Evolutionary conservation across 257 asterid genomes (phyloP).

Genomic region (Fraxinus americana): DNA sequence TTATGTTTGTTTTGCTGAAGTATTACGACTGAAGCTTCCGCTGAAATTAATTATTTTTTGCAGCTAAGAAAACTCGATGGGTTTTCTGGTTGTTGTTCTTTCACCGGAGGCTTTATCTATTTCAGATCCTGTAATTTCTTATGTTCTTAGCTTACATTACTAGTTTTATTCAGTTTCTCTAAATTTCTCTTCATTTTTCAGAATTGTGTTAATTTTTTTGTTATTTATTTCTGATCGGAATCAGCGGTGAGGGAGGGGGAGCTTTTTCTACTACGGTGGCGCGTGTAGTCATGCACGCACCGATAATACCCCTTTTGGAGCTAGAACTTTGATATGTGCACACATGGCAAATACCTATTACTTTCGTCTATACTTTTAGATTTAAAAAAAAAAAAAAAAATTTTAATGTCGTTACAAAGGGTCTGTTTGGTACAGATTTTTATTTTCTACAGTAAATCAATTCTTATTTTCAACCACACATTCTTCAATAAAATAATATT

Average conservation of each 20-base stretch:
- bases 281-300: not conserved
- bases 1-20: constrained; percentile 2
- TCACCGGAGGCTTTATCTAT: not conserved
- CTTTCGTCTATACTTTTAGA: not conserved
- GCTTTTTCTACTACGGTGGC: not conserved
- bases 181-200: not conserved
- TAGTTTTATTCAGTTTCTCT: not conserved
- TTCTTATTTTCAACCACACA: too few relatives aligned
- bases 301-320: not conserved
- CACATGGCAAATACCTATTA: too few relatives aligned
- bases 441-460: too few relatives aligned
- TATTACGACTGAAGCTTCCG: not conserved
- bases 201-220: not conserved
- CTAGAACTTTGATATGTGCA: not conserved
- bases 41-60: not conserved
- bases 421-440: too few relatives aligned
- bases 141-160: not conserved
- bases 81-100: not conserved
- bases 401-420: too few relatives aligned
- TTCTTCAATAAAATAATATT: too few relatives aligned
- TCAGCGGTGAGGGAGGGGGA: not conserved
- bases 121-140: not conserved
- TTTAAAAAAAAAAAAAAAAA: too few relatives aligned
- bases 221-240: not conserved
- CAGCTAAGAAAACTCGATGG: not conserved